A percentile compares a stretch with the other conserved stretches of the same genome.
Conservation (phyloP, 1,284 basidiomycete species). For the Fomitopsis betulina region DNA sequence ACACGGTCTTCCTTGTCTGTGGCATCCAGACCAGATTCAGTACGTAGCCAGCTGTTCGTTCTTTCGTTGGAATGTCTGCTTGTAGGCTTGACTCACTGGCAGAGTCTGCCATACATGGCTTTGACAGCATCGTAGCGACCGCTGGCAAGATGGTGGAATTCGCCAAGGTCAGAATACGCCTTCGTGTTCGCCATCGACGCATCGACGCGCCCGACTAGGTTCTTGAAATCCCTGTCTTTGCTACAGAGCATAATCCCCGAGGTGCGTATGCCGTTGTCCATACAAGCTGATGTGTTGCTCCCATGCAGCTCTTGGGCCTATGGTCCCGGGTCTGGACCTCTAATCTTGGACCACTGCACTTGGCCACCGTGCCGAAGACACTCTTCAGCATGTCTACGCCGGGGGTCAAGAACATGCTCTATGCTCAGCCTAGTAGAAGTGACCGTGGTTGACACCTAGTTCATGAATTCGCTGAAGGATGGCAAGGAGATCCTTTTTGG, state of each 20-base stretch:
- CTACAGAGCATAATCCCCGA: constrained; percentile 82
- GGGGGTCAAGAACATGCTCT: constrained; percentile 53
- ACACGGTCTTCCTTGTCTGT: constrained; percentile 71
- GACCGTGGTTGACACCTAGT: no score
- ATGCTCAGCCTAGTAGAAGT: constrained; percentile 45
- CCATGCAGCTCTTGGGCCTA: constrained; percentile 62
- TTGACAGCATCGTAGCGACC: constrained; percentile 64
- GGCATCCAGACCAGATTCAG: constrained; percentile 78
- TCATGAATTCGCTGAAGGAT: no score
- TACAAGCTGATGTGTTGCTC: not conserved
- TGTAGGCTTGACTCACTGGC: no score
- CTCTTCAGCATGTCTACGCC: constrained; percentile 82
- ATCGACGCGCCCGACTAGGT: constrained; percentile 34
- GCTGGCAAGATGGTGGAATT: constrained; percentile 73
- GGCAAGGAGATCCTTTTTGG: no score
- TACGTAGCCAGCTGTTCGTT: constrained; percentile 35
- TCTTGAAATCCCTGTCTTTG: constrained; percentile 67
- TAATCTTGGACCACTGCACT: constrained; percentile 52
- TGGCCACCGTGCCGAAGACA: constrained; percentile 66
- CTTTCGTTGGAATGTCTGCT: no score
- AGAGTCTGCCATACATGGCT: constrained; percentile 61
- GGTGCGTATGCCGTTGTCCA: constrained; percentile 37
- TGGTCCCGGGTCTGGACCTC: constrained; percentile 62
- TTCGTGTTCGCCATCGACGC: not conserved
- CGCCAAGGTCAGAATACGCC: constrained; percentile 50